Conservation (phyloP, 768 basidiomycete species). For the Amanita muscaria region DNA sequence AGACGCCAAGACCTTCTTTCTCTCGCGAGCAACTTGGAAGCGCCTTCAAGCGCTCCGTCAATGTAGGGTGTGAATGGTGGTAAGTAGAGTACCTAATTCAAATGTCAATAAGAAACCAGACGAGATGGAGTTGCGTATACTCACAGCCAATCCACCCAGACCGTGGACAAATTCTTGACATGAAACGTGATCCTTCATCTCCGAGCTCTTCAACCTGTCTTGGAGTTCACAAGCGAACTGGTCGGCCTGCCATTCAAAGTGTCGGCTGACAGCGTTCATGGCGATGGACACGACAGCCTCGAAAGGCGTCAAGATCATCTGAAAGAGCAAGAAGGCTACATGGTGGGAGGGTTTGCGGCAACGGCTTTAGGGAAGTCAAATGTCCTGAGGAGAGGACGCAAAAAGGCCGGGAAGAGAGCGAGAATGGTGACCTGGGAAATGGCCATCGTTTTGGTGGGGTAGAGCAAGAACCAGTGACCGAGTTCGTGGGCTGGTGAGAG, state of each 20-base stretch:
- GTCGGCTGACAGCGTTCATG: constrained; percentile 77
- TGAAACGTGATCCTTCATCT: constrained; percentile 77
- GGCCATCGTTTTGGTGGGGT: constrained; percentile 82
- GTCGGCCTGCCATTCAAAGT: constrained; percentile 92
- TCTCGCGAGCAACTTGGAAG: constrained; percentile 46
- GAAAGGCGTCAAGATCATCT: constrained; percentile 79
- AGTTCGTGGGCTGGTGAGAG: constrained; percentile 71
- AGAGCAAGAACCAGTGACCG: constrained; percentile 91
- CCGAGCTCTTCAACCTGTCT: constrained; percentile 36
- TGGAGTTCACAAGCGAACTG: constrained; percentile 73
- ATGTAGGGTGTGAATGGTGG: constrained; percentile 92
- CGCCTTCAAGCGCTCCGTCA: constrained; percentile 81
- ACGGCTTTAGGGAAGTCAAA: constrained; percentile 72
- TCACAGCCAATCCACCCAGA: constrained; percentile 91
- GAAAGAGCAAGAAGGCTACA: constrained; percentile 81
- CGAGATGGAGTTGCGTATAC: constrained; percentile 20
- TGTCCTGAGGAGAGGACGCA: constrained; percentile 66
- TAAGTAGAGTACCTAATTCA: constrained; percentile 76
- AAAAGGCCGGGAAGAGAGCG: constrained; percentile 83
- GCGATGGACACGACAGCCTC: constrained; percentile 64
- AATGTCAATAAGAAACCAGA: constrained; percentile 4
- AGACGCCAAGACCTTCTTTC: constrained; percentile 27
- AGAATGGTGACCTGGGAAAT: constrained; percentile 80
- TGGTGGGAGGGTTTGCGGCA: constrained; percentile 62
- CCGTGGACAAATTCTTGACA: constrained; percentile 86